phyloP scores from a whole-genome alignment of 441 rosid species.

The Arabidopsis lyrata region DNA sequence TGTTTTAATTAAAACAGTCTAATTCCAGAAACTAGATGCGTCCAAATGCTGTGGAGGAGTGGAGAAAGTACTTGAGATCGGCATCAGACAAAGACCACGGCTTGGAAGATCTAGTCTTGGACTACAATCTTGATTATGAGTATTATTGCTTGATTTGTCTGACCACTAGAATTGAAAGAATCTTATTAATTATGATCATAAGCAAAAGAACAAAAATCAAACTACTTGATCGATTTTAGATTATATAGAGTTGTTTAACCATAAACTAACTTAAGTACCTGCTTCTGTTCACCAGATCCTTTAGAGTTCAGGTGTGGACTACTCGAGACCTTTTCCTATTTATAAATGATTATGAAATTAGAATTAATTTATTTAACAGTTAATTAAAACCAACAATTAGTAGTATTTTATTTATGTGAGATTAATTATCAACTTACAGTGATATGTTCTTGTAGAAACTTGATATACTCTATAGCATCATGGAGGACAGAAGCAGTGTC shows the following conservation, averaged over 20 bases:
- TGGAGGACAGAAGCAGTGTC: conserved; percentile 82
- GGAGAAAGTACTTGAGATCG: conserved; percentile 82
- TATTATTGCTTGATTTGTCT: conserved; percentile 48
- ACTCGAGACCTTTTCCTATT: conserved; percentile 53
- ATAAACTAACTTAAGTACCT: conserved; percentile 50
- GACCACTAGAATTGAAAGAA: conserved; percentile 49
- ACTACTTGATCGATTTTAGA: conserved; percentile 4
- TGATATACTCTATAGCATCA: conserved; percentile 71
- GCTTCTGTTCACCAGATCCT: conserved; percentile 75
- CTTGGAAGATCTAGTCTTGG: conserved; percentile 80
- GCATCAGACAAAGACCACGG: conserved; percentile 88
- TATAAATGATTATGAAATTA: conserved; percentile 22
- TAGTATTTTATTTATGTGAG: not conserved
- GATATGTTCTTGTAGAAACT: conserved; percentile 69
- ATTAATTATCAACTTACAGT: conserved; percentile 47
- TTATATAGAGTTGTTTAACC: conserved; percentile 33
- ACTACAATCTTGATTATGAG: conserved; percentile 41
- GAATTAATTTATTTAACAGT: not conserved
- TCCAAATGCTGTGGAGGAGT: conserved; percentile 60
- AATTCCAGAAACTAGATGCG: conserved; percentile 72
- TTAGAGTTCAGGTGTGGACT: conserved; percentile 76
- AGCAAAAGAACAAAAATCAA: conserved; percentile 15
- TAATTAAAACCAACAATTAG: not conserved
- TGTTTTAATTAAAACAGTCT: not conserved
- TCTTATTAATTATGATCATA: conserved; percentile 13